These are phyloP conservation scores for Cyclaneusma minus DNA, from an alignment of 2,329 filamentous ascomycete genomes.

Conservation along the genomic window DNA sequence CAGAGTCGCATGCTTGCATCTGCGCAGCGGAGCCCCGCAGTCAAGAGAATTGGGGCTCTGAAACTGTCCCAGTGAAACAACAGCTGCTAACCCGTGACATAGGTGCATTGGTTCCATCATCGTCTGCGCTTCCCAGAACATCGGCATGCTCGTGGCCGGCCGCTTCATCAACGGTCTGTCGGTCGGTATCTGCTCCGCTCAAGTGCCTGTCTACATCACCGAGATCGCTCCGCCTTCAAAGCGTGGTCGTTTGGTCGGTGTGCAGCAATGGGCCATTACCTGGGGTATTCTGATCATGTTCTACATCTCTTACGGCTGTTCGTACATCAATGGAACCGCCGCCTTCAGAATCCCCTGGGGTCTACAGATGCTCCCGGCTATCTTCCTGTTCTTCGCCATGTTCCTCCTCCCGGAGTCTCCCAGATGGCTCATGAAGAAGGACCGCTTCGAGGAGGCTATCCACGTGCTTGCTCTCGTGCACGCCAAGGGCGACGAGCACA, in stretches of 20 bases:
- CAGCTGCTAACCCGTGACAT: constrained; percentile 22
- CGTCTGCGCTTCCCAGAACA: constrained; percentile 39
- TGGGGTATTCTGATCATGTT: constrained; percentile 59
- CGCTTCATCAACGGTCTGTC: constrained; percentile 47
- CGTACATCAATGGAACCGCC: constrained; percentile 37
- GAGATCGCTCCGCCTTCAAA: constrained; percentile 43
- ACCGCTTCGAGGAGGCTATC: constrained; percentile 39
- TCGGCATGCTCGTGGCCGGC: constrained; percentile 36
- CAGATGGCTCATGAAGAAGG: constrained; percentile 46
- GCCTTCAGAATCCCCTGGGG: constrained; percentile 52
- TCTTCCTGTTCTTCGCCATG: constrained; percentile 41
- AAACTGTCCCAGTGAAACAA: constrained; percentile 18
- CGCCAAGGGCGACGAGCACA: constrained; percentile 46
- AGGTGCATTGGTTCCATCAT: constrained; percentile 44
- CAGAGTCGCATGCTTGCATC: constrained; percentile 3
- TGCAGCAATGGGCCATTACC: constrained; percentile 60
- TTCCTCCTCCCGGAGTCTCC: constrained; percentile 46
- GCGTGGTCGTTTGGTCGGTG: constrained; percentile 51
- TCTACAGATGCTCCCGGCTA: constrained; percentile 43
- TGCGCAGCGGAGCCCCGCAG: neutral
- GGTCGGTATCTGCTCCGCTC: constrained; percentile 51
- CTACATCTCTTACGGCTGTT: constrained; percentile 50
- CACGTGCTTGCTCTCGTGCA: constrained; percentile 29
- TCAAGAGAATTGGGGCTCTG: neutral
- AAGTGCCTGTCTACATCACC: constrained; percentile 53